Percentiles rank a stretch among this genome's conserved stretches.
These are phyloP conservation scores for Mucor circinelloides DNA, from an alignment of 371 early-diverging fungal genomes.

Conservation along the genomic window DNA sequence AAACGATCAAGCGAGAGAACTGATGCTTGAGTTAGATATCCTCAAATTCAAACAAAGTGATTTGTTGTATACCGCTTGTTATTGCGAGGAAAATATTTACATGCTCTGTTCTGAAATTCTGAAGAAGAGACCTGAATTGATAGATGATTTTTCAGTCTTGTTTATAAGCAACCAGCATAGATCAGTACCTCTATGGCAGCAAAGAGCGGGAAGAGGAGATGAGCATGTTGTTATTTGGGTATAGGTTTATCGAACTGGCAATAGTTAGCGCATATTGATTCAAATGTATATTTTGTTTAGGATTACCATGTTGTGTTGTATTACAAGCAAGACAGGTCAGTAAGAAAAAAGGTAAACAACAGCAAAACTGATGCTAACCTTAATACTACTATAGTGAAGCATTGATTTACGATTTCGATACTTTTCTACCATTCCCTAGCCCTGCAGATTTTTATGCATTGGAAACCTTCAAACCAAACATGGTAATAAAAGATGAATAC, in stretches of 20 bases:
- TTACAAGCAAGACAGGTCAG: constrained; percentile 6
- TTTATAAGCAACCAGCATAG: constrained; percentile 41
- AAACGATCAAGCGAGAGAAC: not conserved
- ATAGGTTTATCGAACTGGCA: not conserved
- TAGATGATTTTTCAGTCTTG: constrained; percentile 31
- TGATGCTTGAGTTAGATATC: not conserved
- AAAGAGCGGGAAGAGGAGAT: constrained; percentile 18
- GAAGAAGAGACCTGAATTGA: constrained; percentile 8
- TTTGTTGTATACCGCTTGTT: constrained; percentile 35
- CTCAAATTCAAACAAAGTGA: constrained; percentile 7
- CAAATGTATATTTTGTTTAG: constrained; percentile 9
- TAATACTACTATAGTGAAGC: not conserved
- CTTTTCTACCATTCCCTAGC: constrained; percentile 39
- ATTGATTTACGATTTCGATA: constrained; percentile 44
- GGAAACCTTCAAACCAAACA: constrained; percentile 34
- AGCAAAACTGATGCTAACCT: not conserved
- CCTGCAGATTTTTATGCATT: constrained; percentile 23
- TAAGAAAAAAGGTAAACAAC: not conserved
- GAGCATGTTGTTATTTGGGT: constrained; percentile 44
- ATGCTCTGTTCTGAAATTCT: constrained; percentile 33
- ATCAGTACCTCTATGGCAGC: constrained; percentile 39
- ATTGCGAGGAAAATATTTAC: constrained; percentile 54
- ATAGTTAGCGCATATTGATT: not conserved
- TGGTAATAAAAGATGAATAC: constrained; percentile 20
- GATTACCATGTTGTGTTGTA: constrained; percentile 50